phyloP scores from a whole-genome alignment of 2,329 filamentous ascomycete species.

The Ascochyta viciae-villosae region DNA sequence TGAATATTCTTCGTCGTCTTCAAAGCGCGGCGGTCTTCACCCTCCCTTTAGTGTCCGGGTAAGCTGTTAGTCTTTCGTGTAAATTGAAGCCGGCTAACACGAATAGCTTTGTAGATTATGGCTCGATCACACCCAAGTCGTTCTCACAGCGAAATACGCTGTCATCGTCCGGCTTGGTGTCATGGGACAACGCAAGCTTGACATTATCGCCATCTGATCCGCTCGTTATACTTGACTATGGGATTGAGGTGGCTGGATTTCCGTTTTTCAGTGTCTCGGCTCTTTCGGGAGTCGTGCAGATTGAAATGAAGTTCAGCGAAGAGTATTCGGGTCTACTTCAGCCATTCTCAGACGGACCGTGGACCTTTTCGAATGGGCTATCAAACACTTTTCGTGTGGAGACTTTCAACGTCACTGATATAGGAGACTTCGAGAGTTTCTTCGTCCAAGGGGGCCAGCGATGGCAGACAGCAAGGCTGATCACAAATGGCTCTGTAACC shows the following conservation, averaged over 20 bases:
- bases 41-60: not conserved
- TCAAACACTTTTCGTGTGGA: constrained; percentile 47
- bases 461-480: constrained; percentile 50
- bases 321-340: constrained; percentile 1
- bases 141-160: not conserved
- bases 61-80: not conserved
- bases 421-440: constrained; percentile 39
- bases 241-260: constrained; percentile 24
- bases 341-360: constrained; percentile 21
- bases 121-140: not conserved
- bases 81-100: not conserved
- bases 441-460: constrained; percentile 53
- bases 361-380: constrained; percentile 25
- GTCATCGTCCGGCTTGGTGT: not conserved
- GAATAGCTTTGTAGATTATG: constrained; percentile 3
- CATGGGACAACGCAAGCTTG: not conserved
- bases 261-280: constrained; percentile 17
- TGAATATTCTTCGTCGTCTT: not conserved
- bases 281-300: constrained; percentile 2
- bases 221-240: constrained; percentile 22
- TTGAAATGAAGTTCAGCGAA: constrained; percentile 20
- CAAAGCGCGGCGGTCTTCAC: not conserved
- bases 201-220: constrained; percentile 14
- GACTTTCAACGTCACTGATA: constrained; percentile 47
- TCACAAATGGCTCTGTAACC: constrained; percentile 44